Percentiles rank a stretch among this genome's conserved stretches.
These are phyloP conservation scores for Hypoxylon sp. DNA, from an alignment of 2,329 filamentous ascomycete genomes.

Conservation along the genomic window DNA sequence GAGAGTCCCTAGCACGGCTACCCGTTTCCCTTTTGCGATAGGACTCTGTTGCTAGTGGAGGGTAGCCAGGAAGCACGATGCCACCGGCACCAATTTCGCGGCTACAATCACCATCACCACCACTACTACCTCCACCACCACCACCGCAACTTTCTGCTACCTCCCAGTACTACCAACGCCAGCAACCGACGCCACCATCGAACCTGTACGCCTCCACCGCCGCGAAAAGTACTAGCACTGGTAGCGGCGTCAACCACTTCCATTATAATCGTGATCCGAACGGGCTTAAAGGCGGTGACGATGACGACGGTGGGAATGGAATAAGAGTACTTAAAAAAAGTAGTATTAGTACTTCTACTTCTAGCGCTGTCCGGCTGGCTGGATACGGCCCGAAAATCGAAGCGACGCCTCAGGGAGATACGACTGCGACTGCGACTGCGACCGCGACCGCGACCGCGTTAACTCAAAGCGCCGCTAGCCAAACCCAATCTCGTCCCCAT, in stretches of 20 bases:
- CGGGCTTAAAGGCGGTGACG: conserved; percentile 12
- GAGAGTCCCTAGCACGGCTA: conserved; percentile 32
- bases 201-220: not conserved
- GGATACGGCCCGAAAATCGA: conserved; percentile 40
- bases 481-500: conserved; percentile 41
- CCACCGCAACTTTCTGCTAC: conserved; percentile 6
- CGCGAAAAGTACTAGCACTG: not conserved
- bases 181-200: conserved; percentile 4
- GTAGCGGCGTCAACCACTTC: conserved; percentile 6
- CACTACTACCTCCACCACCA: conserved; percentile 13
- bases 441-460: conserved; percentile 35
- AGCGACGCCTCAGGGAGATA: conserved; percentile 27
- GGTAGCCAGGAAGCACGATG: conserved; percentile 32
- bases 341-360: conserved; percentile 15
- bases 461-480: conserved; percentile 39
- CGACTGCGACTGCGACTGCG: conserved; percentile 18
- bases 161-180: conserved; percentile 15
- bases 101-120: conserved; percentile 32
- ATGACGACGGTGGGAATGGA: conserved; percentile 26
- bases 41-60: conserved; percentile 27
- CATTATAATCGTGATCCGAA: conserved; percentile 25
- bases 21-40: conserved; percentile 27
- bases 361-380: conserved; percentile 32
- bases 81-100: conserved; percentile 34
- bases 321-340: conserved; percentile 18